Evolutionary conservation across 257 asterid species (phyloP).

Genomic region (Solanum bulbocastanum): DNA sequence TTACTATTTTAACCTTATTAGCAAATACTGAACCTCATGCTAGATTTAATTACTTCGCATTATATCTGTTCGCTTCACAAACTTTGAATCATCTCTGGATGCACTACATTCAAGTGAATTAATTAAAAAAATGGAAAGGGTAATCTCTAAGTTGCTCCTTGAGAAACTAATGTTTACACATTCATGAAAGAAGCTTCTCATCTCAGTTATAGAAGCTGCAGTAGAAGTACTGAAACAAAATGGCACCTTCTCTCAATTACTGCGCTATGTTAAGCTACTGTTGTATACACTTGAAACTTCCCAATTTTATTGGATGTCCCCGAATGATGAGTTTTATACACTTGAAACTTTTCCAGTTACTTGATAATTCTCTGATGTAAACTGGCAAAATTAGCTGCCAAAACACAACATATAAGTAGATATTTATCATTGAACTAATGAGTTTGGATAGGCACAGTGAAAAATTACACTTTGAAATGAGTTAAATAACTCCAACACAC

Average conservation of each 20-base stretch:
- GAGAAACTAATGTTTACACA: not conserved
- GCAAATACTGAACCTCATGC: not conserved
- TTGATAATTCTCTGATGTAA: not conserved
- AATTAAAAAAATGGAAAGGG: not conserved
- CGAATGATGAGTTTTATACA: not conserved
- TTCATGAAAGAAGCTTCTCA: not conserved
- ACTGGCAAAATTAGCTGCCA: not conserved
- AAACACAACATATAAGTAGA: not conserved
- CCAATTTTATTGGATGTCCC: not conserved
- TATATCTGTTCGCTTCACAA: not conserved
- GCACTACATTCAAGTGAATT: not conserved
- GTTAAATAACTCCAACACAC: not conserved
- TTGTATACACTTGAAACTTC: not conserved
- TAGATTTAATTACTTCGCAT: not conserved
- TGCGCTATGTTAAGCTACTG: not conserved
- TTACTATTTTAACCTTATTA: not conserved
- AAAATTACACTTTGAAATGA: not conserved
- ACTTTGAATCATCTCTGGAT: not conserved
- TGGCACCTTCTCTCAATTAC: not conserved
- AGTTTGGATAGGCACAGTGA: not conserved
- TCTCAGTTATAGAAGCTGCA: not conserved
- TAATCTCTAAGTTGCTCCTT: not conserved
- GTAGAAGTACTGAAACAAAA: not conserved
- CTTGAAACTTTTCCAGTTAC: not conserved
- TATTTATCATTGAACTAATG: not conserved